A percentile compares a stretch with the other conserved stretches of the same genome.
Evolutionary conservation across 148 eudicot species (phyloP).

Genomic region (Rhododendron molle): DNA sequence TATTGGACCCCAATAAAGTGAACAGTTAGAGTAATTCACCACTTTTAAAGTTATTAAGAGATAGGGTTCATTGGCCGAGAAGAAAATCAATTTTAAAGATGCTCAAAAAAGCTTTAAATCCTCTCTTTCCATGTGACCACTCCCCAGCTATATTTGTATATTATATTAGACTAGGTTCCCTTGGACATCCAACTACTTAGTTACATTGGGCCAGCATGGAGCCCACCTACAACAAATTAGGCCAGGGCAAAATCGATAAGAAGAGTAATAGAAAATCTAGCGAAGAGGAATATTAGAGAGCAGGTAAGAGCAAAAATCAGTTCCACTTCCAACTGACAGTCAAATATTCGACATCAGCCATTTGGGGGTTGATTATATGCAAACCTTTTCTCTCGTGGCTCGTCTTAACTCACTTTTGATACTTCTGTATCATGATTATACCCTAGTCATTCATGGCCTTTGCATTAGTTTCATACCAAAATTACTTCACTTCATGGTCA

Average conservation of each 20-base stretch:
- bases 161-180: not conserved
- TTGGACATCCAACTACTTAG: not conserved
- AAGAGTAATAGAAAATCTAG: not conserved
- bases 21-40: too few species aligned
- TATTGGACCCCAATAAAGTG: too few species aligned
- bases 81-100: not conserved
- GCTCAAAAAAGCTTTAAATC: not conserved
- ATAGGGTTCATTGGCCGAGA: not conserved
- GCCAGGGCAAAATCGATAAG: not conserved
- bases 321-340: too few species aligned
- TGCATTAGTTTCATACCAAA: not conserved
- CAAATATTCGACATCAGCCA: not conserved
- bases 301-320: not conserved
- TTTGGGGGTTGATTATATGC: not conserved
- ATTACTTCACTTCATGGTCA: not conserved
- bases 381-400: not conserved
- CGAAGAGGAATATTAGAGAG: not conserved
- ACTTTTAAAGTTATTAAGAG: too few species aligned
- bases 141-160: not conserved
- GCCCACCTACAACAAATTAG: not conserved
- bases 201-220: not conserved
- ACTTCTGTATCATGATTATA: not conserved
- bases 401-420: not conserved
- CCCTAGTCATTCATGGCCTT: not conserved
- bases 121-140: not conserved